A percentile compares a stretch with the other conserved stretches of the same genome.
Evolutionary conservation across 352 stramenopile species (phyloP).

Genomic region (Pythium grandisporangium): DNA sequence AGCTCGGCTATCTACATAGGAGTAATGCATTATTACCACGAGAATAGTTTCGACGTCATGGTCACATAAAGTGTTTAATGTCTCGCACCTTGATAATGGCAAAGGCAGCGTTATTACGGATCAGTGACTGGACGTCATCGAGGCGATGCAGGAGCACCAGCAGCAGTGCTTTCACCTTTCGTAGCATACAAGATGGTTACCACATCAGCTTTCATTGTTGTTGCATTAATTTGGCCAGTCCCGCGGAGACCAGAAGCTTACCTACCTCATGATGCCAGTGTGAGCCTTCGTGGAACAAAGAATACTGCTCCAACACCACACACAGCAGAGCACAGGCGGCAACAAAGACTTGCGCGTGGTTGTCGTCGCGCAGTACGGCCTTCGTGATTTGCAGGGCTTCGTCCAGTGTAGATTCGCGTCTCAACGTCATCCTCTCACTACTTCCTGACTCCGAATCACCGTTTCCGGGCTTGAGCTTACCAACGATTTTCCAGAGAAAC

Average conservation of each 20-base stretch:
- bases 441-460: too few relatives aligned
- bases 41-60: too few relatives aligned
- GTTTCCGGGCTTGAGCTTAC: conserved; percentile 8
- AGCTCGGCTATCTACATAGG: conserved; percentile 19
- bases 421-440: too few relatives aligned
- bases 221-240: too few relatives aligned
- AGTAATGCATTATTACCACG: too few relatives aligned
- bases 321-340: conserved; percentile 13
- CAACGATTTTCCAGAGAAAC: conserved; percentile 14
- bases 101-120: conserved; percentile 26
- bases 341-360: conserved; percentile 18
- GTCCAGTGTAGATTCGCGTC: too few relatives aligned
- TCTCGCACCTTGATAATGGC: conserved; percentile 15
- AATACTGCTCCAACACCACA: conserved; percentile 1
- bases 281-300: conserved; percentile 7
- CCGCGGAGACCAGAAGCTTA: neutral
- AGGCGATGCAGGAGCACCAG: conserved; percentile 8
- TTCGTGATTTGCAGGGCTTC: conserved; percentile 9
- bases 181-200: neutral
- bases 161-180: conserved; percentile 8
- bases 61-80: too few relatives aligned
- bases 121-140: conserved; percentile 9
- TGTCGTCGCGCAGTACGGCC: conserved; percentile 3
- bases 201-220: too few relatives aligned
- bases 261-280: conserved; percentile 14